Evolutionary conservation across 805 yeast species (phyloP).

Genomic region (Komagataella pseudopastoris): DNA sequence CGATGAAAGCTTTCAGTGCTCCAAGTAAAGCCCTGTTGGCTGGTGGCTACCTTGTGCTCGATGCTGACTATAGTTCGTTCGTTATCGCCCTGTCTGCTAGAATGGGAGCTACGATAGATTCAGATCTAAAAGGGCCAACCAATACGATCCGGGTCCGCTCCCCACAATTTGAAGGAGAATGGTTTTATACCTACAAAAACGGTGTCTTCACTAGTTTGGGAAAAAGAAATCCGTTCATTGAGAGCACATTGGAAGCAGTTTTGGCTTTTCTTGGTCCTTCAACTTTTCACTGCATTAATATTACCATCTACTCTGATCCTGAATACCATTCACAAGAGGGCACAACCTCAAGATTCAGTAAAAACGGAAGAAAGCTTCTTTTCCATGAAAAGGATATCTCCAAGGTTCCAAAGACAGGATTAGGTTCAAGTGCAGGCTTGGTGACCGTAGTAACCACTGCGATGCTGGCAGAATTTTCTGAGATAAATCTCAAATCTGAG

Average conservation of each 20-base stretch:
- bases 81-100: slow-evolving; percentile 83
- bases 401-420: slow-evolving; percentile 82
- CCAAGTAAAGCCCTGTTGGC: slow-evolving; percentile 93
- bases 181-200: slow-evolving; percentile 37
- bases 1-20: slow-evolving; percentile 53
- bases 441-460: slow-evolving; percentile 72
- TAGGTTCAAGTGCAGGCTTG: slow-evolving; percentile 93
- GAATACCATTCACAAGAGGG: slow-evolving; percentile 75
- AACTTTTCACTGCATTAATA: slow-evolving; percentile 19
- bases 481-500: slow-evolving; percentile 9
- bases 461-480: slow-evolving; percentile 33
- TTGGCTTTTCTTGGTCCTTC: slow-evolving; percentile 34
- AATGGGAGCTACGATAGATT: slow-evolving; percentile 59
- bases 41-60: slow-evolving; percentile 89
- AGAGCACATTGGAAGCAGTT: slow-evolving; percentile 43
- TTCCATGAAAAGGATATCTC: slow-evolving; percentile 49
- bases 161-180: slow-evolving; percentile 69
- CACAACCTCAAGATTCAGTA: slow-evolving; percentile 20
- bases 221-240: slow-evolving; percentile 58
- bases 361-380: slow-evolving; percentile 33
- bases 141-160: slow-evolving; percentile 36
- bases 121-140: slow-evolving; percentile 4
- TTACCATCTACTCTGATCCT: slow-evolving; percentile 71
- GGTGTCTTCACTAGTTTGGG: slow-evolving; percentile 8
- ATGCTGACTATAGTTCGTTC: slow-evolving; percentile 59